phyloP scores from a whole-genome alignment of 225 moss, liverwort and hornwort species.

The Antitrichia curtipendula region DNA sequence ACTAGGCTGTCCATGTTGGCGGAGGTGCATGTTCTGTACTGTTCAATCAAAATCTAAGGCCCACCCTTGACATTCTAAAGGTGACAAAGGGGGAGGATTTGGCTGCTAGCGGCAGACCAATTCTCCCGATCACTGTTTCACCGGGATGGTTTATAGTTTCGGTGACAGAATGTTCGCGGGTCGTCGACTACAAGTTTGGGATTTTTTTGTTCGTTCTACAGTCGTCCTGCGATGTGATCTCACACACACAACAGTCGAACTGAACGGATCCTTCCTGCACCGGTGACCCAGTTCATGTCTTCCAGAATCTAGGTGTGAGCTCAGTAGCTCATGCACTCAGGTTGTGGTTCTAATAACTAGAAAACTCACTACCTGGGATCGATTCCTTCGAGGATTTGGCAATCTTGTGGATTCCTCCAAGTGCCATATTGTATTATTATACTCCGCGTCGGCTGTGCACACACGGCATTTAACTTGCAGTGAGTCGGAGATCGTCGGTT shows the following conservation, averaged over 20 bases:
- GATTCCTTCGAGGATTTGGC: background rate
- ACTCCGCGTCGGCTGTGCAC: background rate
- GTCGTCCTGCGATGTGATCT: background rate
- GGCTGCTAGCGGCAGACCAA: constrained; percentile 7
- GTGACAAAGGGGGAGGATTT: background rate
- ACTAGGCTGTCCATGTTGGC: background rate
- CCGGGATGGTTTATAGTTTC: background rate
- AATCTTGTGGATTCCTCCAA: background rate
- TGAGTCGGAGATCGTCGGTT: background rate
- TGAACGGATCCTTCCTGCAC: background rate
- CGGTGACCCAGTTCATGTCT: background rate
- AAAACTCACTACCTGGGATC: background rate
- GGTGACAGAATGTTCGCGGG: background rate
- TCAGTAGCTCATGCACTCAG: background rate
- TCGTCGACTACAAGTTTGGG: background rate
- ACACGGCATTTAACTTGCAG: background rate
- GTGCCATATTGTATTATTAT: background rate
- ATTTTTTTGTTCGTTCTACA: background rate
- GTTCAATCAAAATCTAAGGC: background rate
- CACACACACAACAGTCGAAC: background rate
- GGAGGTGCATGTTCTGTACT: background rate
- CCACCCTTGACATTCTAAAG: background rate
- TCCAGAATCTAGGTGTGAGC: background rate
- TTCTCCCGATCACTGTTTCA: background rate
- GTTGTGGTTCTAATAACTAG: background rate